phyloP scores from a whole-genome alignment of 2,329 filamentous ascomycete genomes.

The Epichloe glyceriae region DNA sequence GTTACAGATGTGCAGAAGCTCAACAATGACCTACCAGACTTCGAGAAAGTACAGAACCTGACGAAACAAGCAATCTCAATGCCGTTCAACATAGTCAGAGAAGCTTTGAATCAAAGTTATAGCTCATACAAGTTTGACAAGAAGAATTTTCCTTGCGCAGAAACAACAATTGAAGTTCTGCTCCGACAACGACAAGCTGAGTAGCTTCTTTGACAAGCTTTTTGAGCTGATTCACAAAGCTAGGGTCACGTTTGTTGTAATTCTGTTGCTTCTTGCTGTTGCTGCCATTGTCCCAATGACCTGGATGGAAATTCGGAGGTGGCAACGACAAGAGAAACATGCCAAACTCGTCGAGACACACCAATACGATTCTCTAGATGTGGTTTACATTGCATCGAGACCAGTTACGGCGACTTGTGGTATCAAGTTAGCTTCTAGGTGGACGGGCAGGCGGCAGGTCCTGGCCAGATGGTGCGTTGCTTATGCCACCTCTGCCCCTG shows the following conservation, averaged over 20 bases:
- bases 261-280: constrained; percentile 58
- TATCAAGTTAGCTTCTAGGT: constrained; percentile 52
- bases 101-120: constrained; percentile 57
- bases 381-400: constrained; percentile 75
- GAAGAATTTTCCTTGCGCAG: constrained; percentile 64
- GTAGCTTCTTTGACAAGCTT: constrained; percentile 68
- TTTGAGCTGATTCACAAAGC: constrained; percentile 53
- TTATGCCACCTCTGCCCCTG: constrained; percentile 74
- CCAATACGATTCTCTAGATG: constrained; percentile 69
- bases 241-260: constrained; percentile 62
- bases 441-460: constrained; percentile 54
- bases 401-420: constrained; percentile 63
- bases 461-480: constrained; percentile 73
- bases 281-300: constrained; percentile 67
- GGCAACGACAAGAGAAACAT: constrained; percentile 57
- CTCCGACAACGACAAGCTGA: constrained; percentile 69
- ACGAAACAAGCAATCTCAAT: constrained; percentile 60
- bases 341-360: constrained; percentile 52
- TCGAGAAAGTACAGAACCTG: constrained; percentile 70
- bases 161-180: constrained; percentile 82
- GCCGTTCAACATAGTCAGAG: constrained; percentile 72
- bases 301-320: constrained; percentile 66
- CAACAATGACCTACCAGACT: constrained; percentile 69
- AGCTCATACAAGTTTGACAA: constrained; percentile 67
- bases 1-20: constrained; percentile 57